Evolutionary conservation across 179 eudicot genomes (phyloP), one percentile per base, ranked within the genome.

Genomic region (Silene noctiflora): DNA sequence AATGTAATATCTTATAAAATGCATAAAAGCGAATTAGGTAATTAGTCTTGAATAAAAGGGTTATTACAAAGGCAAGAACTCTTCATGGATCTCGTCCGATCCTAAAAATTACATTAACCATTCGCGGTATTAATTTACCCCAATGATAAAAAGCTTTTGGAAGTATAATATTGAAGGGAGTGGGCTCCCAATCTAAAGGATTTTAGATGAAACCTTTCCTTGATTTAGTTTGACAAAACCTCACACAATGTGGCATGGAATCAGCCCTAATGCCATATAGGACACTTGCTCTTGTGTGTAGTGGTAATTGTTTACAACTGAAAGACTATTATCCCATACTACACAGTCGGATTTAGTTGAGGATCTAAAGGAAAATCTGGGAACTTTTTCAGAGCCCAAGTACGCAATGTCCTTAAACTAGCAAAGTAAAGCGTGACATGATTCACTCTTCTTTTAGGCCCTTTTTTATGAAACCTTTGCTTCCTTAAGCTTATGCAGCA

Each of bases 131-230:
- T 51, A 51, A 13, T 39, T 75, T 53, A 62, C 65, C 19, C 10
- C 3, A 12, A 67, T 31, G 33, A 67, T 13, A 25, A 75, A 51
- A 67, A n/a, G 51, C 44, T 20, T 33, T n/a, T 11, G 56, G 59
- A 24, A 33, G 61, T 27, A 78, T 35, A 78, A 66, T 24, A 42
- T 42, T 42, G 53, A 53, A 11, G 44, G 16, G 42, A 55, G 73
- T 67, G 20, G 82, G 74, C 88, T 86, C 89, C 77, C 86, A 78
- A 80, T 90, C 89, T 77, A 46, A 58, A 81, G 84, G 94, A 90
- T 88, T 82, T 88, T 72, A 83, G 77, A 82, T 73, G 87, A 88
- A 84, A 80, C 82, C 78, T 79, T 86, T 87, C 80, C 89, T 81
- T 75, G 48, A 78, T 80, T 78, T 87, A 85, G 87, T 81, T 84